Evolutionary conservation across 2,329 filamentous ascomycete genomes (phyloP).

Genomic region (Calycina marina): DNA sequence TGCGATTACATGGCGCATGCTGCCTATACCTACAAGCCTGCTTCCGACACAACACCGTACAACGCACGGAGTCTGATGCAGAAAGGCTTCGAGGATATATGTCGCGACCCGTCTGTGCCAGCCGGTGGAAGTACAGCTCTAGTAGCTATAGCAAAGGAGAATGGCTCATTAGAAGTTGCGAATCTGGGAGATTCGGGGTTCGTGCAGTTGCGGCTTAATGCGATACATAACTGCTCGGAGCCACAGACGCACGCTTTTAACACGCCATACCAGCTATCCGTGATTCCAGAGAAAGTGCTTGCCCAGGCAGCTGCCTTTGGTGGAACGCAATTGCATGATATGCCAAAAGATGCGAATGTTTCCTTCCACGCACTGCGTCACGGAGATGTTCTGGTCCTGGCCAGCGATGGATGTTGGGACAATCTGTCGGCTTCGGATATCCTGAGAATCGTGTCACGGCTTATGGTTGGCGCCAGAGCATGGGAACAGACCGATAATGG

Average conservation of each 20-base stretch:
- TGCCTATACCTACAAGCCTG: conserved; percentile 30
- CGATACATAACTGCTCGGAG: conserved; percentile 67
- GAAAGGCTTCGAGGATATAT: conserved; percentile 69
- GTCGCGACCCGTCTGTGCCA: conserved; percentile 53
- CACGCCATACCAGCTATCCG: conserved; percentile 85
- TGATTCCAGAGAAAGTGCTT: conserved; percentile 68
- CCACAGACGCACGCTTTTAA: conserved; percentile 97
- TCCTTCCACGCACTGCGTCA: conserved; percentile 65
- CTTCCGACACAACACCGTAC: conserved; percentile 25
- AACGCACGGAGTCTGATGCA: conserved; percentile 63
- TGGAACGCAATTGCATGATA: conserved; percentile 65
- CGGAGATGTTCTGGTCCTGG: conserved; percentile 86
- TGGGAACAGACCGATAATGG: conserved; percentile 54
- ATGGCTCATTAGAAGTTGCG: conserved; percentile 71
- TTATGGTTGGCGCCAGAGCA: conserved; percentile 60
- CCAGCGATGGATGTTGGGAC: conserved; percentile 91
- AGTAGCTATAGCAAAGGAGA: conserved; percentile 59
- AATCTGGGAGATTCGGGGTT: conserved; percentile 95
- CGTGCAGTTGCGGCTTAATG: conserved; percentile 71
- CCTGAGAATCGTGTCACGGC: conserved; percentile 59
- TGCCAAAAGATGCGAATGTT: conserved; percentile 71
- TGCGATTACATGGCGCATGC: conserved; percentile 84
- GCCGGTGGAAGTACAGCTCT: conserved; percentile 89
- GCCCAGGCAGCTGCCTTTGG: conserved; percentile 74
- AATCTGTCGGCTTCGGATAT: conserved; percentile 88